Evolutionary conservation across 352 stramenopile genomes (phyloP), one percentile per base, ranked within the genome.

Genomic region (Hyaloperonospora brassicae): DNA sequence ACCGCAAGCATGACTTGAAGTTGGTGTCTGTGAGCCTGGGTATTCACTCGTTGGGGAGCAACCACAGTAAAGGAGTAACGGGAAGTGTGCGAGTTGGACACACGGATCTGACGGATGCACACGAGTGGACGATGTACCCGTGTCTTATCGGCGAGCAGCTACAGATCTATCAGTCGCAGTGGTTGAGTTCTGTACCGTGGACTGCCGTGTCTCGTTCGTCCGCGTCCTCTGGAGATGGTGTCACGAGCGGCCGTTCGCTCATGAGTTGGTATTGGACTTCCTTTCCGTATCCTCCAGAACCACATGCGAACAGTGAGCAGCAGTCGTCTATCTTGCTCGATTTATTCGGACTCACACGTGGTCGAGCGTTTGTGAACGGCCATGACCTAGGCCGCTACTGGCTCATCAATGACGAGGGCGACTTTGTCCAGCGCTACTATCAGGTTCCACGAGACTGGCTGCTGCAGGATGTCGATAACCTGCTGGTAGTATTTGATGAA

Each of bases 351-450:
- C 71, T 88, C 25, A 83, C 73, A 5, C 75, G 78, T 45, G 78
- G 78, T 13, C 75, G 71, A 3, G 57, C 66, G 27, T 88, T 74
- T 52, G 64, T 88, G 4, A 88, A 88, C 48, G 78, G 78, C 22
- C 68, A 85, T 47, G 71, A 83, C 23, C 46, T 88, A n/a, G 78
- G 78, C 2, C 78, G 78, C 52, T 79, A 79, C 56, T 88, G 78
- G 78, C 59, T 86, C 23, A 73, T 84, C 41, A 72, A 71, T 52
- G 54, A 78, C 42, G 52, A 73, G 34, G 78, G 63, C 11, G 50
- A 73, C 30, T 82, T 76, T 36, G 62, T 83, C n/a, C 78, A 88
- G 55, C 78, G 67, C 14, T 85, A 86, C 50, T 88, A 88, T 43
- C 65, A 86, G 34, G 62, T 88, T 31, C 75, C 78, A 6, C 54